Evolutionary conservation across 495 filamentous ascomycete species (phyloP).

Genomic region (Apiosordaria backusii): DNA sequence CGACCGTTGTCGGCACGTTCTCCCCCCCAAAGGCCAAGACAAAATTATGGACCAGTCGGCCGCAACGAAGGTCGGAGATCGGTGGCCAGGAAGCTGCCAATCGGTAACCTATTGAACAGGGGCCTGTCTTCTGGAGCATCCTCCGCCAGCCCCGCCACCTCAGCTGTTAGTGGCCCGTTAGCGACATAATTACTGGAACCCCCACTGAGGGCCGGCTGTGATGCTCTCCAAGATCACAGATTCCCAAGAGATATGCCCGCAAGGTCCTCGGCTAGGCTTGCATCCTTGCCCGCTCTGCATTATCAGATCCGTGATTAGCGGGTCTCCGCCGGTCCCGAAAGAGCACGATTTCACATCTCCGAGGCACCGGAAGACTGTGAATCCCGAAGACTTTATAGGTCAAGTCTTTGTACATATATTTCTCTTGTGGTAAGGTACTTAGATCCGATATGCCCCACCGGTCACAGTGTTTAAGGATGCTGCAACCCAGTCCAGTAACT

Average conservation of each 20-base stretch:
- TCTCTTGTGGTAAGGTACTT: not conserved
- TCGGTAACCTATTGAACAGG: conserved; percentile 1
- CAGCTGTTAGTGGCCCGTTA: conserved; percentile 8
- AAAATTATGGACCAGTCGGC: conserved; percentile 17
- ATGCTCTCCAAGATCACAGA: conserved; percentile 11
- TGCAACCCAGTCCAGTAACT: too few relatives aligned
- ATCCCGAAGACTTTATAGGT: not conserved
- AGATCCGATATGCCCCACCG: too few relatives aligned
- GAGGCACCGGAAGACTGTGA: conserved; percentile 10
- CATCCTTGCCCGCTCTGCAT: conserved; percentile 17
- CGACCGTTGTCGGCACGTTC: conserved; percentile 19
- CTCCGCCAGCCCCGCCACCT: conserved; percentile 5
- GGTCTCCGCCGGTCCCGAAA: conserved; percentile 19
- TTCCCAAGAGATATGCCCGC: conserved; percentile 7
- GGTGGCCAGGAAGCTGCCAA: not conserved
- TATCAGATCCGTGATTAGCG: conserved; percentile 26
- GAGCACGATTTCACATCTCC: conserved; percentile 7
- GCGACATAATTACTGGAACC: not conserved
- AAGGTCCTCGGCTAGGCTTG: conserved; percentile 12
- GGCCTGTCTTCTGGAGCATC: not conserved
- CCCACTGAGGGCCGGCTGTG: conserved; percentile 3
- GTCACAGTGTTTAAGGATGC: too few relatives aligned
- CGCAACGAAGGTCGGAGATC: conserved; percentile 17
- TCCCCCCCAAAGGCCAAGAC: conserved; percentile 13
- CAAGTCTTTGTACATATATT: not conserved